These are phyloP conservation scores for Oidiodendron maius DNA, from an alignment of 495 filamentous ascomycete genomes.

Conservation along the genomic window DNA sequence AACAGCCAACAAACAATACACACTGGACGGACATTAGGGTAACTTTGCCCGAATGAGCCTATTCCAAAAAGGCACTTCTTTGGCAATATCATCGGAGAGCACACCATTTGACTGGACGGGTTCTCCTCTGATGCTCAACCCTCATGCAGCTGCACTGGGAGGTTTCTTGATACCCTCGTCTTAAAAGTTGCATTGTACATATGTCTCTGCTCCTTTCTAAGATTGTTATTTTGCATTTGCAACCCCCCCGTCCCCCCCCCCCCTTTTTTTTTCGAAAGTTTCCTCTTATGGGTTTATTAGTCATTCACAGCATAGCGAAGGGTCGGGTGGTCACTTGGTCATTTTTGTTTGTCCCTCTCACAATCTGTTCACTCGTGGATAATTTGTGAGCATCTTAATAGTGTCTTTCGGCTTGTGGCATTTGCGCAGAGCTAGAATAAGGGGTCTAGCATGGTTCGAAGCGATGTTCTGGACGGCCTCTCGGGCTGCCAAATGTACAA, in stretches of 20 bases:
- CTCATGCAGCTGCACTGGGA: constrained; percentile 9
- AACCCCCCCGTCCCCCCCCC: too few relatives aligned
- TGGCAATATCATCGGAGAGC: too few relatives aligned
- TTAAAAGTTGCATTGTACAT: constrained; percentile 33
- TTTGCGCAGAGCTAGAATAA: neutral
- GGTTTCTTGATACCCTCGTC: constrained; percentile 23
- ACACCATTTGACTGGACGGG: too few relatives aligned
- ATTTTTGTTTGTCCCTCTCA: constrained; percentile 16
- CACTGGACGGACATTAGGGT: constrained; percentile 42
- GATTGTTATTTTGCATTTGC: too few relatives aligned
- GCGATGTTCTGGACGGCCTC: neutral
- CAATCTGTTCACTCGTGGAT: constrained; percentile 16
- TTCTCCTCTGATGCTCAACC: too few relatives aligned
- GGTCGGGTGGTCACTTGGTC: constrained; percentile 18
- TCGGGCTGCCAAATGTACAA: constrained; percentile 15
- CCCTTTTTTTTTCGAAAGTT: constrained; percentile 16
- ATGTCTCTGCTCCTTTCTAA: constrained; percentile 42
- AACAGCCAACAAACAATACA: constrained; percentile 43
- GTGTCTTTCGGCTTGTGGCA: too few relatives aligned
- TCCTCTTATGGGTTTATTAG: neutral
- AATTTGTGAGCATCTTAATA: too few relatives aligned
- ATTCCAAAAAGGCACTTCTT: too few relatives aligned
- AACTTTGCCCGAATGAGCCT: too few relatives aligned
- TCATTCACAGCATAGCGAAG: constrained; percentile 20
- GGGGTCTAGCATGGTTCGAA: neutral